phyloP scores from a whole-genome alignment of 2,329 filamentous ascomycete genomes.

The Venturiaceae sp. region DNA sequence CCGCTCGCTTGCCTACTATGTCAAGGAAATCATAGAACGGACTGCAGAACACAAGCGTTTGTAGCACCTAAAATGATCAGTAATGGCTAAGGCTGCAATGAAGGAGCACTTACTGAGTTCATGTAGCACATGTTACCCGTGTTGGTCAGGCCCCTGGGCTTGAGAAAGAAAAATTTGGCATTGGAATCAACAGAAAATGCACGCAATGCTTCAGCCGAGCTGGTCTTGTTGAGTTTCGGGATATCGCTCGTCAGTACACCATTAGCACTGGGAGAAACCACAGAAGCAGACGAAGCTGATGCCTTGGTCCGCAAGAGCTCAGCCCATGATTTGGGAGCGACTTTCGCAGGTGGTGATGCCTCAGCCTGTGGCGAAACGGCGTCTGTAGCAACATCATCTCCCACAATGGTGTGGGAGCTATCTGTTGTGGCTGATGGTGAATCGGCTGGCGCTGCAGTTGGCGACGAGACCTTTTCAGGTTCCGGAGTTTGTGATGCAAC shows the following conservation, averaged over 20 bases:
- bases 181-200: conserved; percentile 59
- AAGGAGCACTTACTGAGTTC: conserved; percentile 74
- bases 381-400: not conserved
- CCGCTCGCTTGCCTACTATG: conserved; percentile 71
- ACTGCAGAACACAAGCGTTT: conserved; percentile 87
- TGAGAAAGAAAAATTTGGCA: conserved; percentile 68
- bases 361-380: conserved; percentile 11
- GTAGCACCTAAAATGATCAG: conserved; percentile 61
- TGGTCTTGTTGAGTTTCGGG: conserved; percentile 41
- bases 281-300: conserved; percentile 21
- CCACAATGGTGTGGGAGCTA: not conserved
- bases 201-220: conserved; percentile 67
- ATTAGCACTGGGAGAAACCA: conserved; percentile 13
- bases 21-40: conserved; percentile 94
- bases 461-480: not conserved
- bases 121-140: conserved; percentile 99
- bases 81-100: not conserved
- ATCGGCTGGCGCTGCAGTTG: not conserved
- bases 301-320: conserved; percentile 50
- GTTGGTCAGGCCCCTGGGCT: conserved; percentile 89
- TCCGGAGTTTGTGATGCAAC: not conserved
- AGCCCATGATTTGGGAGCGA: conserved; percentile 52
- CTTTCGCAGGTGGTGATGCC: conserved; percentile 33
- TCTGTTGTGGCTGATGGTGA: not conserved
- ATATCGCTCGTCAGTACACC: conserved; percentile 26